Conservation (phyloP, 257 asterid species). For the Gentiana dahurica region DNA sequence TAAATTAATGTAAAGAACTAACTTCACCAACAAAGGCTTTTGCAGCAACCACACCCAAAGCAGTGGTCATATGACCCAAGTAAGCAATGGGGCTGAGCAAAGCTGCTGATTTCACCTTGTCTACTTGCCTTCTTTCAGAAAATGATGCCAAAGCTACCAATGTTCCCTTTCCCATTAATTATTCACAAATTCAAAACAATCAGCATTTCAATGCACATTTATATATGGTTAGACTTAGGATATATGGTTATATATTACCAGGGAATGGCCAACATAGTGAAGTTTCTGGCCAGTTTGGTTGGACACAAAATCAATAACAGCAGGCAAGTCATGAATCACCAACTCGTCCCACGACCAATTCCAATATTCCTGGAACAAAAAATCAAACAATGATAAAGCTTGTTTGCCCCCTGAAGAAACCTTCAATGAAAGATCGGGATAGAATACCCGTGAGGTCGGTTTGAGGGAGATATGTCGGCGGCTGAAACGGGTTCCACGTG, state of each 20-base stretch:
- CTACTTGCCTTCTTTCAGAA: constrained; percentile 45
- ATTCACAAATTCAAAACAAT: too few species aligned
- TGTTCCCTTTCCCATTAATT: constrained; percentile 40
- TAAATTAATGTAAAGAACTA: neutral
- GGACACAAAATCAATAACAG: constrained; percentile 19
- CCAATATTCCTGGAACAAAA: constrained; percentile 9
- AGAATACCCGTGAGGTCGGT: constrained; percentile 17
- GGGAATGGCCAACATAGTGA: constrained; percentile 37
- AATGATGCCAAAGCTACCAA: constrained; percentile 56
- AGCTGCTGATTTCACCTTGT: constrained; percentile 58
- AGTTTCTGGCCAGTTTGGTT: constrained; percentile 23
- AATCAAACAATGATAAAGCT: neutral
- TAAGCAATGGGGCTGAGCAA: constrained; percentile 66
- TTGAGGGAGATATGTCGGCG: constrained; percentile 16
- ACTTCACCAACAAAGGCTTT: constrained; percentile 55
- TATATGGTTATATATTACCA: constrained; percentile 28
- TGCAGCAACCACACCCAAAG: constrained; percentile 37
- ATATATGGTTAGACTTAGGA: too few species aligned
- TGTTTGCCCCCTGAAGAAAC: too few species aligned
- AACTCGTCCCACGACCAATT: constrained; percentile 47
- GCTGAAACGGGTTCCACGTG: constrained; percentile 19
- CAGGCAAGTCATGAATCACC: constrained; percentile 26
- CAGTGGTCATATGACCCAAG: constrained; percentile 51
- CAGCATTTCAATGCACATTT: too few species aligned
- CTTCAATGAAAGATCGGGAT: too few species aligned